These are phyloP conservation scores for Chlorella sp. DNA, from an alignment of 139 green algal species.

Conservation along the genomic window DNA sequence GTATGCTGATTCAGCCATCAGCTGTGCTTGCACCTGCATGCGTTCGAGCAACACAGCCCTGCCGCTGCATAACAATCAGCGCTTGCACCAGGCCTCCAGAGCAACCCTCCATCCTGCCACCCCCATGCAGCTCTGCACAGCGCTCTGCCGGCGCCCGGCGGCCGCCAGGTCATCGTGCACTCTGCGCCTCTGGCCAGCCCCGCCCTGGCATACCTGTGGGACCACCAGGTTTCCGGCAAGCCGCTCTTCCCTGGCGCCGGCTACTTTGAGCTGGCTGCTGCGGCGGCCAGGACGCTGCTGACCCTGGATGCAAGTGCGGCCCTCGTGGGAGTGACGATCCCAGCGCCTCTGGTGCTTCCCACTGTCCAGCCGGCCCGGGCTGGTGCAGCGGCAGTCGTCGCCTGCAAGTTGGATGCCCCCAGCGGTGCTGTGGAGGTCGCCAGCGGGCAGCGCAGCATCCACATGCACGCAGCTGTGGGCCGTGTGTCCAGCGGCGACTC, in stretches of 20 bases:
- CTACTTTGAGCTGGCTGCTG: slow-evolving; percentile 70
- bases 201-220: slow-evolving; percentile 58
- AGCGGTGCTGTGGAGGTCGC: slow-evolving; percentile 10
- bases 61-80: no score
- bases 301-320: not conserved
- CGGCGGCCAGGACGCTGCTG: slow-evolving; percentile 26
- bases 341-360: slow-evolving; percentile 32
- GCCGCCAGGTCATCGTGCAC: slow-evolving; percentile 19
- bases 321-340: slow-evolving; percentile 12
- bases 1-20: not conserved
- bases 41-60: no score
- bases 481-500: slow-evolving; percentile 35
- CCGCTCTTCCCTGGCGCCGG: slow-evolving; percentile 69
- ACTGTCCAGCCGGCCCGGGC: not conserved
- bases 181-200: slow-evolving; percentile 28
- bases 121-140: not conserved
- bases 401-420: slow-evolving; percentile 15
- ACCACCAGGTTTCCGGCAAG: slow-evolving; percentile 71
- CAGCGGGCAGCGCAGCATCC: slow-evolving; percentile 10
- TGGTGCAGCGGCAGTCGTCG: not conserved
- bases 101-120: not conserved
- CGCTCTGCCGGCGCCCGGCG: not conserved
- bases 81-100: not conserved
- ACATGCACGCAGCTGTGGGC: not conserved
- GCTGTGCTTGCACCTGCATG: not conserved